Conservation (phyloP, 2,329 filamentous ascomycete genomes). For the Colletotrichum viniferum region DNA sequence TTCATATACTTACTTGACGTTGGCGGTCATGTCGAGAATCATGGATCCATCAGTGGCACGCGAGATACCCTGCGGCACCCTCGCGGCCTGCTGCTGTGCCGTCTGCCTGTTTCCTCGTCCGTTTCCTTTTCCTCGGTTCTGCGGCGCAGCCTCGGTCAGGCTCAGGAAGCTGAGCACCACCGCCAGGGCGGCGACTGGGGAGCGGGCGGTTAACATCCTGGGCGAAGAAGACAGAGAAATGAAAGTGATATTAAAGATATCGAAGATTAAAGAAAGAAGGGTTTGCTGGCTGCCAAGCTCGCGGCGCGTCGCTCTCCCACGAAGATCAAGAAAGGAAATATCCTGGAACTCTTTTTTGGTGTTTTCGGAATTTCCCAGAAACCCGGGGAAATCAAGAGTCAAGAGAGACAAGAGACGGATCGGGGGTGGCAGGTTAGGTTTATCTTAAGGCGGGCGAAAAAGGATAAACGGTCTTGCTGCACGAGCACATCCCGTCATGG, state of each 20-base stretch:
- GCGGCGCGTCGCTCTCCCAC: slow-evolving; percentile 11
- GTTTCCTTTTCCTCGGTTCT: slow-evolving; percentile 11
- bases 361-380: slow-evolving; percentile 17
- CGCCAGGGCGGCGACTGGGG: slow-evolving; percentile 11
- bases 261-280: neutral
- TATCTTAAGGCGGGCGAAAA: neutral
- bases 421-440: slow-evolving; percentile 15
- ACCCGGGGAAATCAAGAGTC: slow-evolving; percentile 2
- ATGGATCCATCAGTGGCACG: slow-evolving; percentile 57
- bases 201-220: slow-evolving; percentile 23
- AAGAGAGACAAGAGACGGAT: neutral
- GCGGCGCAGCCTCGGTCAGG: slow-evolving; percentile 16
- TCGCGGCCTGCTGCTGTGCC: slow-evolving; percentile 31
- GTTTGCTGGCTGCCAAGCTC: slow-evolving; percentile 11
- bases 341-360: neutral
- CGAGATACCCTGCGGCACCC: slow-evolving; percentile 39
- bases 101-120: slow-evolving; percentile 22
- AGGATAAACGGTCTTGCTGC: neutral
- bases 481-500: neutral
- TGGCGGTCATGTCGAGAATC: slow-evolving; percentile 59
- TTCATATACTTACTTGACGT: slow-evolving; percentile 49
- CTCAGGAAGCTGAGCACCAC: slow-evolving; percentile 18
- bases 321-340: neutral
- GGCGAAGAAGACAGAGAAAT: neutral
- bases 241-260: neutral